Conservation (phyloP, 1,284 basidiomycete species). For the Boletus mariae region DNA sequence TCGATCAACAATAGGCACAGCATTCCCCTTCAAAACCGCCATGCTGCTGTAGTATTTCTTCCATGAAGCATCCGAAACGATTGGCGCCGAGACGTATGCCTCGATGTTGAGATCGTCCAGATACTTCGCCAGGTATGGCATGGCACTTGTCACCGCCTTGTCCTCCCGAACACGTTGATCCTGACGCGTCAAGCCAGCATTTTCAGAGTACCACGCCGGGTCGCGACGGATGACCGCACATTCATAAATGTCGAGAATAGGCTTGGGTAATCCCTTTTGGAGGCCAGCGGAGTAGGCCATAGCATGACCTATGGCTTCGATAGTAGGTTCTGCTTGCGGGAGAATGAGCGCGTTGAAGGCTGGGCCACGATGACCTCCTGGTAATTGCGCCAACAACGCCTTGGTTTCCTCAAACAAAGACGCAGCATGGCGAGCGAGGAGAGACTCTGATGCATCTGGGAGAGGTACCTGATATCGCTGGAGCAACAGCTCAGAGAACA, state of each 20-base stretch:
- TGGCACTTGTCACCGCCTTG: slow-evolving; percentile 38
- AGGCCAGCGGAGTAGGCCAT: slow-evolving; percentile 49
- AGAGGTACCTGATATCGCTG: slow-evolving; percentile 42
- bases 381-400: slow-evolving; percentile 34
- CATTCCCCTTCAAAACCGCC: slow-evolving; percentile 41
- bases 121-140: slow-evolving; percentile 24
- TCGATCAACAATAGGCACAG: slow-evolving; percentile 7
- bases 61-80: slow-evolving; percentile 48
- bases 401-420: slow-evolving; percentile 44
- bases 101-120: slow-evolving; percentile 44
- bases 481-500: slow-evolving; percentile 50
- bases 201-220: slow-evolving; percentile 51
- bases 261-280: slow-evolving; percentile 39
- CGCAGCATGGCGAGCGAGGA: slow-evolving; percentile 44
- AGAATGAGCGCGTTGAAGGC: slow-evolving; percentile 44
- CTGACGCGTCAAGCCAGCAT: slow-evolving; percentile 28
- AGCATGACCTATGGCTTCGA: slow-evolving; percentile 52
- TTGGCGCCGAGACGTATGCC: slow-evolving; percentile 47
- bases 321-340: slow-evolving; percentile 43
- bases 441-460: slow-evolving; percentile 38
- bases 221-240: slow-evolving; percentile 47
- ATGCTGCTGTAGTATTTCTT: slow-evolving; percentile 41
- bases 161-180: slow-evolving; percentile 45
- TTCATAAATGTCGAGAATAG: slow-evolving; percentile 52
- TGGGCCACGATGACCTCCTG: slow-evolving; percentile 42